phyloP scores from a whole-genome alignment of 2,329 filamentous ascomycete species.

The Westerdykella sp. region DNA sequence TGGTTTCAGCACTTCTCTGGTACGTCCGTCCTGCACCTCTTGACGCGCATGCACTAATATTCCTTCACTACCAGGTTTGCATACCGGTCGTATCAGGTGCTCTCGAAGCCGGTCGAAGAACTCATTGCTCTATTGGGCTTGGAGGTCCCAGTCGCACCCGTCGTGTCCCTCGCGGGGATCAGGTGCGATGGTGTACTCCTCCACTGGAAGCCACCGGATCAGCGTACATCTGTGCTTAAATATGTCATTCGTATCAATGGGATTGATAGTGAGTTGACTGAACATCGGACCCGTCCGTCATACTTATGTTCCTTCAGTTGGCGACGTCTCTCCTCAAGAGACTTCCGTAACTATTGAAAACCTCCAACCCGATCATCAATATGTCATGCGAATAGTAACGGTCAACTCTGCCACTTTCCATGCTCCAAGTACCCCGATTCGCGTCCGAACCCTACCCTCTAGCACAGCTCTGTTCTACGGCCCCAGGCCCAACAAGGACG shows the following conservation, averaged over 20 bases:
- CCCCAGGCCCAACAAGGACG: slow-evolving; percentile 49
- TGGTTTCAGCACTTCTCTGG: slow-evolving; percentile 34
- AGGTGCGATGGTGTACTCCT: slow-evolving; percentile 80
- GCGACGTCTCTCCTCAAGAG: slow-evolving; percentile 73
- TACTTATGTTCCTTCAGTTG: slow-evolving; percentile 51
- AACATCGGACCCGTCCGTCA: slow-evolving; percentile 4
- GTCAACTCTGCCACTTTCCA: slow-evolving; percentile 90
- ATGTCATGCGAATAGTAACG: slow-evolving; percentile 88
- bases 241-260: slow-evolving; percentile 93
- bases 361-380: slow-evolving; percentile 78
- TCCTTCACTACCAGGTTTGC: slow-evolving; percentile 56
- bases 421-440: slow-evolving; percentile 77
- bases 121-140: slow-evolving; percentile 87
- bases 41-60: neutral
- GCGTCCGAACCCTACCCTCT: slow-evolving; percentile 62
- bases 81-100: slow-evolving; percentile 78
- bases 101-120: slow-evolving; percentile 85
- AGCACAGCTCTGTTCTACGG: slow-evolving; percentile 40
- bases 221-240: slow-evolving; percentile 65
- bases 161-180: slow-evolving; percentile 86
- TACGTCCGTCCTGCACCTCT: slow-evolving; percentile 7
- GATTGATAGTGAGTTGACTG: slow-evolving; percentile 63
- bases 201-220: slow-evolving; percentile 76
- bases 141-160: slow-evolving; percentile 84
- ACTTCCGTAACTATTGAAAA: slow-evolving; percentile 88